phyloP scores from a whole-genome alignment of 805 yeast species.

The Candida railenensis region DNA sequence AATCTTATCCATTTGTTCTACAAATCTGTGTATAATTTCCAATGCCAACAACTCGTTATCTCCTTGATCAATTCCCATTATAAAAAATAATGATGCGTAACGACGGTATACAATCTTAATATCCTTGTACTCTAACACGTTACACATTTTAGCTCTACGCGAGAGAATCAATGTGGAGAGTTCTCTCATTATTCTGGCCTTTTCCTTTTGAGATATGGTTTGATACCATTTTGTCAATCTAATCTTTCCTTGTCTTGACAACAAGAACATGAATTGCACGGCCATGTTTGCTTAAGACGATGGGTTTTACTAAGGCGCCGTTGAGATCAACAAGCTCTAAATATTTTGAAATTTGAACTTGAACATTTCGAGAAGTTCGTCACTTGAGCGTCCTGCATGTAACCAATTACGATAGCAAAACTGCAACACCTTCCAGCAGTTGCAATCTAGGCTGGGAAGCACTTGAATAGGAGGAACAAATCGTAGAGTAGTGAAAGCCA shows the following conservation, averaged over 20 bases:
- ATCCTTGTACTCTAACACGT: conserved; percentile 82
- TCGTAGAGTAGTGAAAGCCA: too few species aligned
- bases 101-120: conserved; percentile 85
- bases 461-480: too few species aligned
- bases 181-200: conserved; percentile 79
- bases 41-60: conserved; percentile 86
- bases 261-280: conserved; percentile 72
- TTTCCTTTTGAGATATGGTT: conserved; percentile 80
- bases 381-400: background rate
- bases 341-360: background rate
- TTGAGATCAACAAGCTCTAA: too few species aligned
- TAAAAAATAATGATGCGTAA: conserved; percentile 89
- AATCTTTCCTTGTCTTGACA: conserved; percentile 94
- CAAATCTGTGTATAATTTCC: conserved; percentile 88
- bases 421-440: background rate
- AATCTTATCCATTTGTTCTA: conserved; percentile 93
- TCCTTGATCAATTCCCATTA: conserved; percentile 77
- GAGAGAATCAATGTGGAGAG: conserved; percentile 81
- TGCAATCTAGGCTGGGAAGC: background rate
- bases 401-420: background rate
- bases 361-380: too few species aligned
- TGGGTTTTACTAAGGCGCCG: too few species aligned
- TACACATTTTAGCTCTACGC: conserved; percentile 93
- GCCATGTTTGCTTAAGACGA: conserved; percentile 46
- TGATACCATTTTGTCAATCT: conserved; percentile 92